Conservation (phyloP, 2,329 filamentous ascomycete species). For the Blumeria hordei region DNA sequence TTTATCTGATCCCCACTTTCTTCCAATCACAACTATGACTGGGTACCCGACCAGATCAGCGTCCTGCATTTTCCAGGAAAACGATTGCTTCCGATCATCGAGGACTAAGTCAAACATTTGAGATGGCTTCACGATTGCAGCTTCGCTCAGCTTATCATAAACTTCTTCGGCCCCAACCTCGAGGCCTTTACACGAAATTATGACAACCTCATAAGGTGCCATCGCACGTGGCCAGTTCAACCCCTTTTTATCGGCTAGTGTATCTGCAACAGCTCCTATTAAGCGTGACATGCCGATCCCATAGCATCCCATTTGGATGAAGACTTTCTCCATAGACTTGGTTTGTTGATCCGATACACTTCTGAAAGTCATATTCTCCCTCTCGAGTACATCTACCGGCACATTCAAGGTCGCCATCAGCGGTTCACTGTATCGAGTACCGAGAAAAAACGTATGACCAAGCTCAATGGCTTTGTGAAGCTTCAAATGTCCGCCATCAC, state of each 20-base stretch:
- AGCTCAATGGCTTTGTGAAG: constrained; percentile 62
- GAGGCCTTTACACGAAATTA: constrained; percentile 29
- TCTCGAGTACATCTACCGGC: constrained; percentile 14
- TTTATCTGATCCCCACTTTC: constrained; percentile 26
- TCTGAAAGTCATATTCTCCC: constrained; percentile 1
- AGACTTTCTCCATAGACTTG: constrained; percentile 16
- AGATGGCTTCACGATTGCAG: not conserved
- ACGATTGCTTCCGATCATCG: constrained; percentile 43
- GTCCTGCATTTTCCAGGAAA: constrained; percentile 75
- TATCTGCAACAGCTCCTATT: constrained; percentile 63
- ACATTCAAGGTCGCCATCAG: constrained; percentile 37
- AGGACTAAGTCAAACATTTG: constrained; percentile 36
- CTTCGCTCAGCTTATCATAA: constrained; percentile 31
- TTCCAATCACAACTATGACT: constrained; percentile 56
- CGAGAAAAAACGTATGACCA: constrained; percentile 86
- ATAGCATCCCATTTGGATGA: constrained; percentile 86
- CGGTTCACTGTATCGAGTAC: constrained; percentile 63
- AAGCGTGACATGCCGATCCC: constrained; percentile 85
- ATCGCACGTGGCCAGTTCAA: constrained; percentile 75
- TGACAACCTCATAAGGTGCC: constrained; percentile 56
- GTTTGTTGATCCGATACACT: constrained; percentile 1
- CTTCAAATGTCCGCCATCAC: constrained; percentile 34
- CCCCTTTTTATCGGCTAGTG: constrained; percentile 44
- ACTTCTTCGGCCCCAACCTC: constrained; percentile 28
- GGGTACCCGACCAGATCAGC: constrained; percentile 80